Evolutionary conservation across 257 asterid genomes (phyloP), one percentile per base, ranked within the genome.

Genomic region (Verbena officinalis): DNA sequence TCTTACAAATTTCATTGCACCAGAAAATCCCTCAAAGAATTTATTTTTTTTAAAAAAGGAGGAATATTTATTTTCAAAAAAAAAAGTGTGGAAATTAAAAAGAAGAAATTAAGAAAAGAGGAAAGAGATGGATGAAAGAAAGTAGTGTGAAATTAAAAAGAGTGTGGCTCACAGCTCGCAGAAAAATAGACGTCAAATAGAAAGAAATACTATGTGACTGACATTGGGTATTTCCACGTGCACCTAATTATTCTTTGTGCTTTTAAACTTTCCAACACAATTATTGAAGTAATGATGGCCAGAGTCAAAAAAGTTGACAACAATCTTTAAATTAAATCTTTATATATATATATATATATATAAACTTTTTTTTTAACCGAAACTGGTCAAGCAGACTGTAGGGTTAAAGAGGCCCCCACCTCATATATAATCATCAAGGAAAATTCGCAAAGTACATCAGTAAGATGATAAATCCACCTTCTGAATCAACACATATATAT

Each of bases 271-370:
- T 81, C 59, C 74, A 50, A 60, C 62, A 73, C 88, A 83, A 86
- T 81, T 76, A 83, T 86, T 86, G 94, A 51, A 24, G 78, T 54
- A 69, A 80, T 81, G 75, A 81, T 83, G 74, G 21, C 71, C 65
- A 71, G 52, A 36, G 70, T 77, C 83, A 80, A 70, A 69, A 77
- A 75, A 73, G 73, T 60, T 50, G 70, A 69, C 52, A 52, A 59
- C 55, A 59, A 49, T 74, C 38, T 27, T 33, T 62, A 14, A 33
- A n/a, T n/a, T n/a, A n/a, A n/a, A n/a, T n/a, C n/a, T n/a, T 13
- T 55, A 31, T 62, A 10, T 20, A 53, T 57, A 21, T 20, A 24
- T 6, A 16, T 7, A n/a, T 36, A 36, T 36, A 3, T 36, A 36
- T 36, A 27, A 4, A 27, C 5, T 27, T 27, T 27, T 5, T 27